A percentile compares a stretch with the other conserved stretches of the same genome.
Evolutionary conservation across 352 stramenopile genomes (phyloP).

Genomic region (Globisporangium heterothallicum): DNA sequence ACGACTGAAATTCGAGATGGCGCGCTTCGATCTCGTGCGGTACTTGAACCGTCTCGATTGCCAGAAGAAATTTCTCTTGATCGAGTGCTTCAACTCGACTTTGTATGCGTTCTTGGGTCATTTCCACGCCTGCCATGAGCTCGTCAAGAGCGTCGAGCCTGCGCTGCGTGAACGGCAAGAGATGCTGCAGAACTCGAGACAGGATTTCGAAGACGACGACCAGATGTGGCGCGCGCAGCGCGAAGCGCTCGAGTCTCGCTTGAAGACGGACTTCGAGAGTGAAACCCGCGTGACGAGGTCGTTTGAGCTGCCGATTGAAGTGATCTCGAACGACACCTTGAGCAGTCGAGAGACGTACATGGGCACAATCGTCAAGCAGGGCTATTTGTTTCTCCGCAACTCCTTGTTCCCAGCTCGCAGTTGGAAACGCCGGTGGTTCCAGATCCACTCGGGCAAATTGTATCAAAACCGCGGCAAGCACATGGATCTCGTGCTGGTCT

Average conservation of each 20-base stretch:
- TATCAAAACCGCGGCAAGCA: slow-evolving; percentile 80
- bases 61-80: slow-evolving; percentile 81
- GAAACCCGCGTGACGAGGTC: slow-evolving; percentile 22
- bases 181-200: slow-evolving; percentile 52
- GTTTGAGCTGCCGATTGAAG: slow-evolving; percentile 69
- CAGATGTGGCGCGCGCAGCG: slow-evolving; percentile 69
- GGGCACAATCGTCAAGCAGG: slow-evolving; percentile 59
- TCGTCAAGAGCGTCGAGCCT: slow-evolving; percentile 73
- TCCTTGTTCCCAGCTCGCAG: slow-evolving; percentile 75
- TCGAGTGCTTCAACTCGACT: slow-evolving; percentile 83
- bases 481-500: slow-evolving; percentile 72
- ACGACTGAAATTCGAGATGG: slow-evolving; percentile 69
- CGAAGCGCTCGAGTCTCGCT: slow-evolving; percentile 45
- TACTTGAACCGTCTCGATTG: slow-evolving; percentile 80
- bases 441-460: slow-evolving; percentile 83
- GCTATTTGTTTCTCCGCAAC: slow-evolving; percentile 84
- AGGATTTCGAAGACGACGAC: slow-evolving; percentile 72
- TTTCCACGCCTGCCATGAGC: slow-evolving; percentile 76
- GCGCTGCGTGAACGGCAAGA: slow-evolving; percentile 62
- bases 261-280: slow-evolving; percentile 48
- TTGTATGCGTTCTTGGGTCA: slow-evolving; percentile 76
- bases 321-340: slow-evolving; percentile 65
- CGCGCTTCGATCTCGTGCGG: slow-evolving; percentile 79
- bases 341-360: slow-evolving; percentile 36
- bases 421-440: slow-evolving; percentile 85